Base-by-base conservation (phyloP, 306 rosid genomes). In the Gynostemma pentaphyllum region DNA sequence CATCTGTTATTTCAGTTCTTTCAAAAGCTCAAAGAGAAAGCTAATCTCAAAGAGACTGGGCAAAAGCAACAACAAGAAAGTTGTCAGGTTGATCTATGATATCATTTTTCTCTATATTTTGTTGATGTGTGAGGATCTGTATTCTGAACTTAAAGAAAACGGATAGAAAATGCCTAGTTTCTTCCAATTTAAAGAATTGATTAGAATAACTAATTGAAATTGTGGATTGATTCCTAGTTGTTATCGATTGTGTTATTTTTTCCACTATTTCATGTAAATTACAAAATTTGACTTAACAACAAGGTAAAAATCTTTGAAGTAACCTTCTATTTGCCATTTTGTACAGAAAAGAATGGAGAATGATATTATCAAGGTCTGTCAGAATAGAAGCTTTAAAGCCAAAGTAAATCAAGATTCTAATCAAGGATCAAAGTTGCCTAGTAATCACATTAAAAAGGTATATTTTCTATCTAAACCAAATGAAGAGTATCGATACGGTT, bases 11-110 rank as follows among this genome's bases (percentile, higher is more conserved):
- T 74, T 64, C 86, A 88, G 92, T 88, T 86, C 70, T 75, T 85
- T 64, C 80, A 78, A 69, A 92, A 74, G 79, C 70, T 85, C 49
- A 82, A 79, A 74, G 87, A 77, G 54, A 75, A 71, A 80, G 83
- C 52, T 61, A 77, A 69, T 66, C 68, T 55, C 52, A 81, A 82
- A 71, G 92, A 82, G 71, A 75, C 68, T 16, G 89, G 51, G 76
- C 78, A 53, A 71, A 70, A 72, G 73, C 84, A 75, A 70, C 74
- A 22, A 39, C 85, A 74, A 68, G 70, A 74, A 66, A 81, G 64
- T 67, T 45, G 66, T 59, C 82, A 87, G 89, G 97, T 90, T 48
- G 32, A 45, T 30, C 23, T 62, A 9, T 24, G 16, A 12, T 4
- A 5, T 62, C 45, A 9, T 21, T 32, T 65, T 34, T 21, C 16